Percentiles rank a stretch among this genome's conserved stretches.
phyloP scores from a whole-genome alignment of 1,284 basidiomycete species.

The Sphagnurus paluster region DNA sequence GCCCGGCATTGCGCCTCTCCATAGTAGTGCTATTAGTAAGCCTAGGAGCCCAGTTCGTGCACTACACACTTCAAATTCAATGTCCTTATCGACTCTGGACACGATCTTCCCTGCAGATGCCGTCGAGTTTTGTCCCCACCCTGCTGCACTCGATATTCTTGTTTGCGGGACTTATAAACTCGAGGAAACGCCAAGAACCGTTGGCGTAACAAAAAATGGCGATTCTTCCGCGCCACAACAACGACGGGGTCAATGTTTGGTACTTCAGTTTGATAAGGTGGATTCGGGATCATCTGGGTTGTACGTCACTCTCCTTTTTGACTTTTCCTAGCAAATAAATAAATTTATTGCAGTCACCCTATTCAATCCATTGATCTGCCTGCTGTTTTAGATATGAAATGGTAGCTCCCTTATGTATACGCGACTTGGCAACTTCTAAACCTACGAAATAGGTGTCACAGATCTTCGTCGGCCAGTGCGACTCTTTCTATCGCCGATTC shows the following conservation, averaged over 20 bases:
- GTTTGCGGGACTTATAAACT: slow-evolving; percentile 91
- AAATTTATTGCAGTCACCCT: slow-evolving; percentile 48
- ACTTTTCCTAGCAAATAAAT: background rate
- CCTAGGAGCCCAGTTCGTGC: too few relatives aligned
- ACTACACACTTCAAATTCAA: background rate
- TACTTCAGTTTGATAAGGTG: slow-evolving; percentile 50
- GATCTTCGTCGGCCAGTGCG: slow-evolving; percentile 39
- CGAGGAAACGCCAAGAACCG: slow-evolving; percentile 31
- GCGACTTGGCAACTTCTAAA: background rate
- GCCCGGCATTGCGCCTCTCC: too few relatives aligned
- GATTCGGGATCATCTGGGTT: slow-evolving; percentile 20
- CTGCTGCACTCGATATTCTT: slow-evolving; percentile 60
- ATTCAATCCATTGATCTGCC: slow-evolving; percentile 73
- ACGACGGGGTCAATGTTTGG: slow-evolving; percentile 66
- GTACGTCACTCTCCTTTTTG: slow-evolving; percentile 6
- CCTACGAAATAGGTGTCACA: slow-evolving; percentile 52
- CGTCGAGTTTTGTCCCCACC: slow-evolving; percentile 84
- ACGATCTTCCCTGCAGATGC: slow-evolving; percentile 87
- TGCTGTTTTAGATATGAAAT: slow-evolving; percentile 93
- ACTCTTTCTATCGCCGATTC: slow-evolving; percentile 79
- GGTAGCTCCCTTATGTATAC: slow-evolving; percentile 46
- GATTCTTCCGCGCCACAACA: slow-evolving; percentile 32
- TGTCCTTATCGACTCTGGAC: slow-evolving; percentile 44
- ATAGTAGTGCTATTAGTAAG: too few relatives aligned
- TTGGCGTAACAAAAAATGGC: background rate